Conservation (phyloP, 306 rosid genomes). For the Luffa acutangula region DNA sequence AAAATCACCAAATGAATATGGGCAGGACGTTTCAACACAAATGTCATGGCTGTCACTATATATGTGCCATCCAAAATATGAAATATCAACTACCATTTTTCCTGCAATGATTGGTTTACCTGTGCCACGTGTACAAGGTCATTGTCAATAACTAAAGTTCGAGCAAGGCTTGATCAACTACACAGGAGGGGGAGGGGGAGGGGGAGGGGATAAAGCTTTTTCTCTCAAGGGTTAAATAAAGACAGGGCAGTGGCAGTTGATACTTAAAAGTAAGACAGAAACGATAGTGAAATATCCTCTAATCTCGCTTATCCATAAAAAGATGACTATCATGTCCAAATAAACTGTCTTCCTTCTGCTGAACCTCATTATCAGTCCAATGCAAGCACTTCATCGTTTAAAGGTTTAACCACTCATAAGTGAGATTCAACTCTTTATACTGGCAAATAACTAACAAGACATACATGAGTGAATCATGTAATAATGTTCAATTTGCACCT, state of each 20-base stretch:
- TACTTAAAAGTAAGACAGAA: not conserved
- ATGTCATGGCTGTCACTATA: conserved; percentile 76
- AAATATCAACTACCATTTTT: conserved; percentile 60
- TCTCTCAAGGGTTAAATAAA: conserved; percentile 2
- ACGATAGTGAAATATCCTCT: not conserved
- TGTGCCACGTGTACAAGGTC: conserved; percentile 10
- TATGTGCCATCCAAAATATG: conserved; percentile 70
- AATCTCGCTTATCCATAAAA: not conserved
- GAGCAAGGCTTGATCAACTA: not conserved
- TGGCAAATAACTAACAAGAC: not conserved
- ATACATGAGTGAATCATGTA: not conserved
- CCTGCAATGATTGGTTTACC: conserved; percentile 61
- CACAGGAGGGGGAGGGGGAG: no score
- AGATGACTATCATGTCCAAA: not conserved
- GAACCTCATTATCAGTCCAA: not conserved
- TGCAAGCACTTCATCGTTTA: not conserved
- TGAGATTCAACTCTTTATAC: not conserved
- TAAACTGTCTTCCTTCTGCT: not conserved
- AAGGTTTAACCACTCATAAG: not conserved
- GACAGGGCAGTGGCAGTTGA: not conserved
- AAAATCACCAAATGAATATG: conserved; percentile 62
- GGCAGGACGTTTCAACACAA: conserved; percentile 77
- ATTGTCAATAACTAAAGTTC: not conserved
- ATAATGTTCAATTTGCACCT: not conserved
- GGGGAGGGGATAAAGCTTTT: not conserved